phyloP scores from a whole-genome alignment of 345 rosid species.

The Rhodamnia argentea region DNA sequence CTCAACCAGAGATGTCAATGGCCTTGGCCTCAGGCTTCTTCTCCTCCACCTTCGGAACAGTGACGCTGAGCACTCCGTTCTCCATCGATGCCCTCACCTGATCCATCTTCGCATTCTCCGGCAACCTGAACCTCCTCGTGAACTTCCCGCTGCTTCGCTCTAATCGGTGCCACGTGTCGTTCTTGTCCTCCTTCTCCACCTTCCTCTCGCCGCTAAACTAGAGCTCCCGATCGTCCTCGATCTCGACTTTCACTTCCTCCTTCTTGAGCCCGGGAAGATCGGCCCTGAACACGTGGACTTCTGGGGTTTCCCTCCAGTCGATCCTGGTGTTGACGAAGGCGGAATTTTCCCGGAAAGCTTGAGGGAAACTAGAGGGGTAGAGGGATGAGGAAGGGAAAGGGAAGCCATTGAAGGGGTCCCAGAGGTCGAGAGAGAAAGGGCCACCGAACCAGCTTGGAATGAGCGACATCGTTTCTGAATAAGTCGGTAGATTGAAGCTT shows the following conservation, averaged over 20 bases:
- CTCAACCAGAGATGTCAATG: constrained; percentile 11
- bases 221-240: constrained; percentile 10
- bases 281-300: constrained; percentile 13
- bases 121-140: constrained; percentile 15
- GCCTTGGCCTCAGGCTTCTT: constrained; percentile 7
- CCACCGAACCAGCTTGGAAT: constrained; percentile 11
- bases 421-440: constrained; percentile 15
- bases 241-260: constrained; percentile 15
- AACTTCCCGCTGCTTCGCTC: constrained; percentile 18
- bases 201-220: constrained; percentile 16
- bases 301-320: constrained; percentile 17
- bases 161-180: constrained; percentile 9
- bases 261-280: constrained; percentile 16
- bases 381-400: not conserved
- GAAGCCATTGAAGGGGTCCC: constrained; percentile 6
- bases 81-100: constrained; percentile 12
- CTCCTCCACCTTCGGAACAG: constrained; percentile 10
- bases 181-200: constrained; percentile 18
- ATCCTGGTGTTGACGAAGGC: constrained; percentile 1
- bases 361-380: not conserved
- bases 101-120: constrained; percentile 7
- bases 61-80: constrained; percentile 13
- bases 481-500: too few relatives aligned
- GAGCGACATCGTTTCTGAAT: not conserved
- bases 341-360: not conserved